Evolutionary conservation across 768 basidiomycete species (phyloP).

Genomic region (Lentinus tigrinus): DNA sequence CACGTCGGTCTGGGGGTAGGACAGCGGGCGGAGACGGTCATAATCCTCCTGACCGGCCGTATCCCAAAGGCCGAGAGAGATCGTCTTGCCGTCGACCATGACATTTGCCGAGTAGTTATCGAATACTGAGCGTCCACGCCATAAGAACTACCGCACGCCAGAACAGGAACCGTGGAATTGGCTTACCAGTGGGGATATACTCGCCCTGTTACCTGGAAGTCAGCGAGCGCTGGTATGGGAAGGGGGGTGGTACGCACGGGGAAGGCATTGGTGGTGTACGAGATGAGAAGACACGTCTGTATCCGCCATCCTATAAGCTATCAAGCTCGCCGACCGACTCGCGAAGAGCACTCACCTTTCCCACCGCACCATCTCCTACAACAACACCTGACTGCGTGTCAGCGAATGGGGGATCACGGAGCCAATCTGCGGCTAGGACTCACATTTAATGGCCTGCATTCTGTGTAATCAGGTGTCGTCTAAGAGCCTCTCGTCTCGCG

Average conservation of each 20-base stretch:
- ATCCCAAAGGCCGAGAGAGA: constrained; percentile 98
- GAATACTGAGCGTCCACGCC: constrained; percentile 63
- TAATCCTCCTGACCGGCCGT: constrained; percentile 99
- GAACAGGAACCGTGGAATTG: too few relatives aligned
- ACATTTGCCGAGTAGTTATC: constrained; percentile 99
- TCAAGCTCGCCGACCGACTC: constrained; percentile 5
- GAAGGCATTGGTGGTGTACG: constrained; percentile 98
- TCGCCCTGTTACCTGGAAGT: constrained; percentile 65
- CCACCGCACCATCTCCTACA: constrained; percentile 97
- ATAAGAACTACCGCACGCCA: constrained; percentile 14
- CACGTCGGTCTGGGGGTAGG: constrained; percentile 98
- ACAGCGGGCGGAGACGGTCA: constrained; percentile 94
- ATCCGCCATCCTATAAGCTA: constrained; percentile 21
- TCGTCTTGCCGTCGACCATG: constrained; percentile 98
- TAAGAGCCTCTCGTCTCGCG: constrained; percentile 17
- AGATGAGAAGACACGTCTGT: constrained; percentile 97
- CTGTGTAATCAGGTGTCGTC: constrained; percentile 27
- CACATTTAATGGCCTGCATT: constrained; percentile 94
- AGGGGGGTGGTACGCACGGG: constrained; percentile 55
- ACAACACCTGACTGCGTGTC: constrained; percentile 73
- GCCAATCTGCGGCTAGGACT: constrained; percentile 26
- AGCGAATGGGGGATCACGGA: constrained; percentile 9
- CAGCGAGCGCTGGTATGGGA: not conserved
- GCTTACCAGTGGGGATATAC: constrained; percentile 89
- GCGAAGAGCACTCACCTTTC: constrained; percentile 65